Evolutionary conservation across 257 asterid genomes (phyloP), one percentile per base, ranked within the genome.

Genomic region (Dorcoceras hygrometricum): DNA sequence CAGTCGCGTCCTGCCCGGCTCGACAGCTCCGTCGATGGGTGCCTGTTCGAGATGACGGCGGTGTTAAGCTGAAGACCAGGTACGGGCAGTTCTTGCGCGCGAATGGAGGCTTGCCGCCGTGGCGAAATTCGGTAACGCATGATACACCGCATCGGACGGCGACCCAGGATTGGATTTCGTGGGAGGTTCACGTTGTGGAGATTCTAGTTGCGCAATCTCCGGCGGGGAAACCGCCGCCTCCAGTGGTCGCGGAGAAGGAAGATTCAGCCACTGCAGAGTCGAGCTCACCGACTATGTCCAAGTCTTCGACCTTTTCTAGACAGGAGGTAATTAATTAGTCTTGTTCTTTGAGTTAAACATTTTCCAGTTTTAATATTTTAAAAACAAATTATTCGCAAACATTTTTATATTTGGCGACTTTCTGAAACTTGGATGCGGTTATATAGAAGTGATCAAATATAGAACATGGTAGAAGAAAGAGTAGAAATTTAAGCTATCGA

Each of bases 11-110:
- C 99, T 2, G 29, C 31, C 1, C 79, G 95, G 26, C 89, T 88
- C 65, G 97, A 94, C 62, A 86, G 93, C 62, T 94, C 96, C 14
- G 77, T 94, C 48, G 92, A 74, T 94, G 99, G 99, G 99, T 90
- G 76, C 99, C 99, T 31, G 68, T 94, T 63, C 69, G 71, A 50
- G 95, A 88, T 5, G 85, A 82, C 48, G 80, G 80, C 62, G 79
- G 72, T 59, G 85, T 94, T 3, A 88, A 86, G 96, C 62, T 94
- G 34, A 94, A 81, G 77, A 94, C 99, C 8, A 59, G 96, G 82
- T 94, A 90, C 67, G 99, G 99, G 1, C 95, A 87, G 68, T 94
- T 78, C 51, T 69, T 94, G 73, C 69, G 97, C 53, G 99, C 89
- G 0, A 94, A 94, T 51, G 97, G 95, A 18, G 97, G 99, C 0